A percentile compares a stretch with the other conserved stretches of the same genome.
Evolutionary conservation across 2,329 filamentous ascomycete species (phyloP).

Genomic region (Exophiala calicioides): DNA sequence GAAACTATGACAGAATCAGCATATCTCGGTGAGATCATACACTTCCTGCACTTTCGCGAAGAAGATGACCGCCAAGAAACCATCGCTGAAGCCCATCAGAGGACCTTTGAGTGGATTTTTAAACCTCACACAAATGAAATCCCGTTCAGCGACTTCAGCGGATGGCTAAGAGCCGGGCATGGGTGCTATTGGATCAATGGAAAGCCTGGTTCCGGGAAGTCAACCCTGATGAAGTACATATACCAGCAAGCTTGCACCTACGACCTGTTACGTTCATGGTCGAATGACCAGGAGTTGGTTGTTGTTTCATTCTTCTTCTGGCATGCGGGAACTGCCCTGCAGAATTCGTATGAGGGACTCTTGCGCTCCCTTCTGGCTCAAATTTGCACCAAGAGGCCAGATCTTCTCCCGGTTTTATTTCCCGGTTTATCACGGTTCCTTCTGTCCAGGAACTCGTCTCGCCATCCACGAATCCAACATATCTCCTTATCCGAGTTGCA

Average conservation of each 20-base stretch:
- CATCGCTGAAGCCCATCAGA: neutral
- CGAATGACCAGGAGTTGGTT: neutral
- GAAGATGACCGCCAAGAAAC: slow-evolving; percentile 6
- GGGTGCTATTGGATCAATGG: slow-evolving; percentile 13
- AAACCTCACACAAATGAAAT: neutral
- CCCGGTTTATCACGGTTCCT: neutral
- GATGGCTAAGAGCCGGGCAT: slow-evolving; percentile 2
- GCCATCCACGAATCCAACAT: neutral
- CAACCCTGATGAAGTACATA: slow-evolving; percentile 19
- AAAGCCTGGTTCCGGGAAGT: slow-evolving; percentile 19
- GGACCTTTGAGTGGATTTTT: slow-evolving; percentile 18
- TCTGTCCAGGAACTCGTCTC: neutral
- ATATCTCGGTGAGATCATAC: too few species aligned
- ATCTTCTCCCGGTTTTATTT: neutral
- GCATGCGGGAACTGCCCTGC: slow-evolving; percentile 3
- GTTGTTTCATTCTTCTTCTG: slow-evolving; percentile 12
- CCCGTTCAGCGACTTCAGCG: neutral
- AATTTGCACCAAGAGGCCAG: neutral
- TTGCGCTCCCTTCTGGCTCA: slow-evolving; percentile 7
- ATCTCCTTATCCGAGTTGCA: too few species aligned
- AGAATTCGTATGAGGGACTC: slow-evolving; percentile 13
- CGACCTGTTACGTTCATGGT: neutral
- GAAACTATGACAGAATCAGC: too few species aligned
- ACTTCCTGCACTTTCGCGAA: slow-evolving; percentile 8
- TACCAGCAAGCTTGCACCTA: neutral